Evolutionary conservation across 164 flowering plant species (phyloP), one percentile per base, ranked within the genome.

Genomic region (Kalanchoe fedtschenkoi): DNA sequence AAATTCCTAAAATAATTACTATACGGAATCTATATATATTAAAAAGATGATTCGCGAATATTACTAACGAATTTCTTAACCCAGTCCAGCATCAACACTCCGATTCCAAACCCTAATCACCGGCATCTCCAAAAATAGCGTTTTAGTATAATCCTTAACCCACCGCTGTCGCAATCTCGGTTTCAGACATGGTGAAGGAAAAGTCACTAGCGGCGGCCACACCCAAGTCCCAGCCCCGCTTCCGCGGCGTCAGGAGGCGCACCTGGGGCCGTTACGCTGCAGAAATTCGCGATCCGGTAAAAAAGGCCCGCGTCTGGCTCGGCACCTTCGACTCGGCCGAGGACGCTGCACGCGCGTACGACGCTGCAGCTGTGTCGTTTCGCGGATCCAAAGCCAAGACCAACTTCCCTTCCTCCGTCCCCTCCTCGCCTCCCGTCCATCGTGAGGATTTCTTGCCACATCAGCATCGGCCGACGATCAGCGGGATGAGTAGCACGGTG

Each of bases 251-350:
- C 0, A 28, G 91, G 17, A 85, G 78, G 78, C 73, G 93, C 55
- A 95, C 95, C 8, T 87, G 91, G 89, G 93, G 96, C 0, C 65
- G 89, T 51, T 89, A 70, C 70, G 93, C 93, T 0, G 93, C 91
- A 2, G 93, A 89, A 78, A 89, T 87, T 70, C 70, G 91, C 43
- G 91, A 89, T 58, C 92, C 92, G 0, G 73, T 72, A 77, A 87
- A 83, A 75, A 85, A 87, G 64, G 64, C 86, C 0, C 66, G 96
- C 0, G 89, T 89, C n/a, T 89, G 96, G 91, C 75, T 89, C 1
- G 96, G 95, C 3, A 89, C 95, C 24, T 89, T 87, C 62, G 88
- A 85, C 62, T 82, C 93, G 0, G 95, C 91, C 6, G 91, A 81
- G 58, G 89, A 80, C 21, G 96, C 96, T 0, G 96, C 96, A 0